Percentiles rank a stretch among this genome's conserved stretches.
These are phyloP conservation scores for Aspergillus biplanus DNA, from an alignment of 495 filamentous ascomycete genomes.

Conservation along the genomic window DNA sequence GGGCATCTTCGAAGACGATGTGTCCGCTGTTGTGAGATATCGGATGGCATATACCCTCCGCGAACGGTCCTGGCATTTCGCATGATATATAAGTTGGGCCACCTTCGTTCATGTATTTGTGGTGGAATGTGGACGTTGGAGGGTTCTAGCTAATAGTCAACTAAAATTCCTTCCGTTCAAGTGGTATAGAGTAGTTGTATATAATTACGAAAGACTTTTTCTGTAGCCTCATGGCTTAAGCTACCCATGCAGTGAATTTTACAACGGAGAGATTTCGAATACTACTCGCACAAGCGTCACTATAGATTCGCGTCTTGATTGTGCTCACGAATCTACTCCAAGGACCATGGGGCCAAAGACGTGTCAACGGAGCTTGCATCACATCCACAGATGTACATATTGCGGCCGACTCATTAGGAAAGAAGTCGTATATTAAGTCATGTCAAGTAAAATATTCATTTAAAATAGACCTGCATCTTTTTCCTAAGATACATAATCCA, in stretches of 20 bases:
- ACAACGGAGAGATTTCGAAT: too few relatives aligned
- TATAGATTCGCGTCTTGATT: too few relatives aligned
- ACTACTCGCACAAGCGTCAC: too few relatives aligned
- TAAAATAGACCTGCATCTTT: slow-evolving; percentile 49
- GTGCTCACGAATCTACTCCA: too few relatives aligned
- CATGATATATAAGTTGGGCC: slow-evolving; percentile 45
- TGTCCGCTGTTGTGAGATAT: slow-evolving; percentile 49
- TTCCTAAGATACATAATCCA: slow-evolving; percentile 49
- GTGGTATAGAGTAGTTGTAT: too few relatives aligned
- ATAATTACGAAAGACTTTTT: too few relatives aligned
- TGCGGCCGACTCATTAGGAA: background rate
- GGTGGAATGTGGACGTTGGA: slow-evolving; percentile 49
- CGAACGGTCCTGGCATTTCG: slow-evolving; percentile 42
- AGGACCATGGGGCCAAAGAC: too few relatives aligned
- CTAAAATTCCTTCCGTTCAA: background rate
- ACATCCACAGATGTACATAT: too few relatives aligned
- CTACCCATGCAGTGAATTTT: too few relatives aligned
- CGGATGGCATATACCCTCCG: slow-evolving; percentile 39
- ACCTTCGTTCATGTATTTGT: slow-evolving; percentile 49
- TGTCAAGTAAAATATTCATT: slow-evolving; percentile 45
- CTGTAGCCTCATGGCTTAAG: too few relatives aligned
- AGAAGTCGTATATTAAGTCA: slow-evolving; percentile 33
- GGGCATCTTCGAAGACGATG: slow-evolving; percentile 33
- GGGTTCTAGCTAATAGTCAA: slow-evolving; percentile 16
- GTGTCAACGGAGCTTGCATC: too few relatives aligned